Evolutionary conservation across 1,284 basidiomycete species (phyloP).

Genomic region (Malassezia restricta): DNA sequence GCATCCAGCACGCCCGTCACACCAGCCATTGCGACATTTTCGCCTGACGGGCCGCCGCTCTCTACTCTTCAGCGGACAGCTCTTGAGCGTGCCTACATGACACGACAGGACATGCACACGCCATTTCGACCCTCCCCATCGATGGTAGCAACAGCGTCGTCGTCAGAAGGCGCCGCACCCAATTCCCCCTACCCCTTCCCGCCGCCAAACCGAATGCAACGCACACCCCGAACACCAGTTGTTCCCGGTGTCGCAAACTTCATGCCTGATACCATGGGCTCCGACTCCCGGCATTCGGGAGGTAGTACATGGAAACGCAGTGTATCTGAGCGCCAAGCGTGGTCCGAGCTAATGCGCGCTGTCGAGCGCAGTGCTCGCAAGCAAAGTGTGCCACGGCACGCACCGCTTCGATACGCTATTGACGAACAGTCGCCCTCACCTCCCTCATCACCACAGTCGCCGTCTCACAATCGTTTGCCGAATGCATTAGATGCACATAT

Average conservation of each 20-base stretch:
- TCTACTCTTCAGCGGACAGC: constrained; percentile 17
- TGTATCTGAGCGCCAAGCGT: constrained; percentile 40
- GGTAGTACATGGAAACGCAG: constrained; percentile 41
- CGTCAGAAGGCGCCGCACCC: neutral
- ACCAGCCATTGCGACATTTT: constrained; percentile 3
- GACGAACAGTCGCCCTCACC: neutral
- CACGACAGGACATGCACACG: neutral
- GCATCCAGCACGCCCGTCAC: neutral
- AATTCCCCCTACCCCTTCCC: neutral
- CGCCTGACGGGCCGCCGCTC: neutral
- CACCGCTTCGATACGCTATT: neutral
- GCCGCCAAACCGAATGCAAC: neutral
- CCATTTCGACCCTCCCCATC: neutral
- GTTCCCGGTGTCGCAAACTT: constrained; percentile 10
- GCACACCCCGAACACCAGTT: constrained; percentile 1
- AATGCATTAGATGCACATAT: neutral
- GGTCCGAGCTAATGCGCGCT: constrained; percentile 39
- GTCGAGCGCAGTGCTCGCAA: constrained; percentile 41
- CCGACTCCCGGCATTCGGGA: constrained; percentile 41
- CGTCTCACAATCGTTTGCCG: neutral
- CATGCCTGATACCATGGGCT: constrained; percentile 21
- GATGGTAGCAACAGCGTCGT: neutral
- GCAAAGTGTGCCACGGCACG: neutral
- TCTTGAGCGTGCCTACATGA: constrained; percentile 7
- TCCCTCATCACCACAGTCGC: neutral